Base-by-base conservation (phyloP, 257 asterid genomes). In the Penstemon davidsonii region DNA sequence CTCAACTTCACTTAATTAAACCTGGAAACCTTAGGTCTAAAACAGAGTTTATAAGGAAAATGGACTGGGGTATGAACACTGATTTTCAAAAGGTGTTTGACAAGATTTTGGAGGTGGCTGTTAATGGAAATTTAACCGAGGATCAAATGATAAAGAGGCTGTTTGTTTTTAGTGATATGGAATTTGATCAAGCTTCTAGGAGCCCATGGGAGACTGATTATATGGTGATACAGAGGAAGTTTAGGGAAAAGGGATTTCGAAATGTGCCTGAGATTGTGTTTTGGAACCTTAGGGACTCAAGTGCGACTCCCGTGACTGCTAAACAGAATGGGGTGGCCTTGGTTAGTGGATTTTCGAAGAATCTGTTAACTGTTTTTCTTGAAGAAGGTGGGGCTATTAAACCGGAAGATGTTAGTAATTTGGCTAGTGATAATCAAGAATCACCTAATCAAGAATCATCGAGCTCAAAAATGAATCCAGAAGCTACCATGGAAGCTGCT, bases 121-220 rank as follows among this genome's bases (percentile, higher is more conserved):
- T 72, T 7, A 36, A 63, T 0, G 85, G 79, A 45, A 68, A 71
- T 2, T 59, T 79, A 66, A 77, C 60, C 1, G 79, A 79, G 55
- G 87, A 83, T 7, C 43, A 69, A 57, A 77, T 83, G 85, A 69
- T 83, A 5, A 86, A 77, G 75, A 73, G 80, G 51, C 54, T 86
- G 39, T 86, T 86, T 46, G 88, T 83, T 3, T 83, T 83, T 49
- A 83, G 89, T 18, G 89, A 86, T 40, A 83, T 86, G 89, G 89
- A 86, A 65, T 83, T 86, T 19, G 84, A 83, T 70, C 3, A 63
- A 44, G 88, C 92, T 2, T 77, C 87, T 0, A 4, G 0, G 3
- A 71, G 55, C 44, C 69, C 79, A 5, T 79, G 87, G 92, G 92
- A 86, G 80, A 86, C 83, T 0, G 89, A 86, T 74, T 82, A 82